Conservation (phyloP, 2,329 filamentous ascomycete genomes). For the Massarina eburnea region DNA sequence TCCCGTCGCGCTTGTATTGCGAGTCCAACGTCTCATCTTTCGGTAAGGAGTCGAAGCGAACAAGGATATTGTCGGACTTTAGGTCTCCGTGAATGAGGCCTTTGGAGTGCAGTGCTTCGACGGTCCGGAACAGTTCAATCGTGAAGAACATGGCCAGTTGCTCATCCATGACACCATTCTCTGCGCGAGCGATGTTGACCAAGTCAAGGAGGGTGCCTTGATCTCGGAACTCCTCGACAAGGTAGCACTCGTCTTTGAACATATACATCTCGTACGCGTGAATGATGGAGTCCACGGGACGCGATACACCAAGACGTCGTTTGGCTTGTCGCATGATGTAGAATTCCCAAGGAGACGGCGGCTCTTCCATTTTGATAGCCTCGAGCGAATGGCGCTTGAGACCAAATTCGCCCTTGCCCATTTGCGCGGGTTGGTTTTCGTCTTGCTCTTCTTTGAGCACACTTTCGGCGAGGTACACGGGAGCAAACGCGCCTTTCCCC, state of each 20-base stretch:
- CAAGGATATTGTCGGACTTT: constrained; percentile 92
- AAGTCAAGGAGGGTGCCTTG: constrained; percentile 95
- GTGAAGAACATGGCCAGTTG: constrained; percentile 92
- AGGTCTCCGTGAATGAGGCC: constrained; percentile 88
- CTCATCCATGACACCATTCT: constrained; percentile 82
- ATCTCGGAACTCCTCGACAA: constrained; percentile 83
- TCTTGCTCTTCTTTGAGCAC: constrained; percentile 56
- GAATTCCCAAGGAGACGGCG: constrained; percentile 91
- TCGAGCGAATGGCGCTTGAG: constrained; percentile 65
- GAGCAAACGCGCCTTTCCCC: constrained; percentile 90
- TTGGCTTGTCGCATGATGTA: constrained; percentile 88
- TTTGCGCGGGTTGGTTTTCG: constrained; percentile 49
- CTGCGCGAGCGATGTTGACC: constrained; percentile 79
- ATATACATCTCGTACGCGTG: constrained; percentile 88
- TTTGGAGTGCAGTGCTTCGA: constrained; percentile 81
- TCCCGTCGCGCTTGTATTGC: constrained; percentile 73
- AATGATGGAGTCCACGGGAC: constrained; percentile 76
- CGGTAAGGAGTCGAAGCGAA: constrained; percentile 68
- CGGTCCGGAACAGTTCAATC: constrained; percentile 84
- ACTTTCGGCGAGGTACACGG: constrained; percentile 86
- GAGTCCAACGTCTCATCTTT: constrained; percentile 54
- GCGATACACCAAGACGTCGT: constrained; percentile 69
- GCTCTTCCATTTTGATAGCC: constrained; percentile 92
- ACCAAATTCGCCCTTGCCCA: constrained; percentile 66
- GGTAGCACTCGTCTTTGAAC: constrained; percentile 85